phyloP scores from a whole-genome alignment of 1,284 basidiomycete genomes.

The Microbotryum lychnidis-dioicae region DNA sequence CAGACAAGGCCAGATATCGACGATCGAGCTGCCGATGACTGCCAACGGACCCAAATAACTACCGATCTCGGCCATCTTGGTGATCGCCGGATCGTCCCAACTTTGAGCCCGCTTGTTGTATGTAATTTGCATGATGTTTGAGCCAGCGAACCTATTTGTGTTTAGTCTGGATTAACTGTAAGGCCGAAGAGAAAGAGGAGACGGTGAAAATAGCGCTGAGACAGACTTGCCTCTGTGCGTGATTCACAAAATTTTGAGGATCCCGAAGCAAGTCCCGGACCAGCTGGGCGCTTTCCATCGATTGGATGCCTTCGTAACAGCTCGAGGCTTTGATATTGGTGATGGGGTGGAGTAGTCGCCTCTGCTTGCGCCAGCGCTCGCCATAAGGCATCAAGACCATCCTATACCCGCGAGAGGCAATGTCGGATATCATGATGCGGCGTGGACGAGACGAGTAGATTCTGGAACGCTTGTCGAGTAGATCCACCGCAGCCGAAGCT shows the following conservation, averaged over 20 bases:
- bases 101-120: conserved; percentile 35
- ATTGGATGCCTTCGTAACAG: conserved; percentile 34
- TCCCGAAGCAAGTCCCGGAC: conserved; percentile 31
- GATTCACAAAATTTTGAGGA: conserved; percentile 32
- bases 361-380: conserved; percentile 32
- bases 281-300: conserved; percentile 33
- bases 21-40: conserved; percentile 1
- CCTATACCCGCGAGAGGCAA: conserved; percentile 31
- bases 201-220: too few relatives aligned
- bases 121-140: conserved; percentile 37
- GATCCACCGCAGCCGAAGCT: conserved; percentile 32
- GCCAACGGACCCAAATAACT: too few relatives aligned
- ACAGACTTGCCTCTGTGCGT: conserved; percentile 27
- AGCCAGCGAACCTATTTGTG: conserved; percentile 33
- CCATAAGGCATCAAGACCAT: conserved; percentile 36
- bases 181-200: not conserved
- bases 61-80: conserved; percentile 6
- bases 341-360: conserved; percentile 33
- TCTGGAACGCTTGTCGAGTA: conserved; percentile 35
- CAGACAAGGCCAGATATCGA: conserved; percentile 35
- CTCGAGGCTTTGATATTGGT: conserved; percentile 31
- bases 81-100: conserved; percentile 32
- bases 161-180: not conserved
- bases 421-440: conserved; percentile 35
- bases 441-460: conserved; percentile 36